Percentiles rank a stretch among this genome's conserved stretches.
These are phyloP conservation scores for Funneliformis mosseae DNA, from an alignment of 192 early-diverging fungal genomes.

Conservation along the genomic window DNA sequence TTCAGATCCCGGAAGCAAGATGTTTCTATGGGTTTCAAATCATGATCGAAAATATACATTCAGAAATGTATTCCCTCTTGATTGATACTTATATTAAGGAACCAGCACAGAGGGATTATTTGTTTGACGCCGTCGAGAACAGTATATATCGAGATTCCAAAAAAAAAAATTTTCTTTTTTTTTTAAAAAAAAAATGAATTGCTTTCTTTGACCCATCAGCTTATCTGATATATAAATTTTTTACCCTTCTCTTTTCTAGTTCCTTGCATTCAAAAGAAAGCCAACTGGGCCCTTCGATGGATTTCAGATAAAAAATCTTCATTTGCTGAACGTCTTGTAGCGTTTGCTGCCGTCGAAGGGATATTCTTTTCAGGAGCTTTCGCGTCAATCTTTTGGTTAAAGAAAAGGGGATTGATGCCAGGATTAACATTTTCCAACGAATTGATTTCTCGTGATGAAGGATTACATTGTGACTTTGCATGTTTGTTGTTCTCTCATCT, in stretches of 20 bases:
- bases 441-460: slow-evolving; percentile 96
- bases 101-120: slow-evolving; percentile 71
- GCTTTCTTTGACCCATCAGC: background rate
- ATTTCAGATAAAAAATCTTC: slow-evolving; percentile 76
- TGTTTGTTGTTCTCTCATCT: slow-evolving; percentile 89
- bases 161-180: background rate
- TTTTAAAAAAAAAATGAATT: slow-evolving; percentile 14
- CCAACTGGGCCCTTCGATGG: slow-evolving; percentile 96
- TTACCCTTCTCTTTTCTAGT: slow-evolving; percentile 58
- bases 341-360: slow-evolving; percentile 97
- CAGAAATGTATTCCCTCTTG: slow-evolving; percentile 92
- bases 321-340: slow-evolving; percentile 91
- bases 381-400: slow-evolving; percentile 99
- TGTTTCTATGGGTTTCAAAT: slow-evolving; percentile 98
- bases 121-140: slow-evolving; percentile 94
- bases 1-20: slow-evolving; percentile 91
- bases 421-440: slow-evolving; percentile 98
- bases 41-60: slow-evolving; percentile 98
- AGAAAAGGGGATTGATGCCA: slow-evolving; percentile 98
- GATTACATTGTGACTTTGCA: slow-evolving; percentile 96
- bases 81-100: slow-evolving; percentile 97
- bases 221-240: background rate
- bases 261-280: slow-evolving; percentile 95
- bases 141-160: slow-evolving; percentile 44
- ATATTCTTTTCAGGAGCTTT: slow-evolving; percentile 99